These are phyloP conservation scores for Ustilago loliicola DNA, from an alignment of 1,284 basidiomycete genomes.

Conservation along the genomic window DNA sequence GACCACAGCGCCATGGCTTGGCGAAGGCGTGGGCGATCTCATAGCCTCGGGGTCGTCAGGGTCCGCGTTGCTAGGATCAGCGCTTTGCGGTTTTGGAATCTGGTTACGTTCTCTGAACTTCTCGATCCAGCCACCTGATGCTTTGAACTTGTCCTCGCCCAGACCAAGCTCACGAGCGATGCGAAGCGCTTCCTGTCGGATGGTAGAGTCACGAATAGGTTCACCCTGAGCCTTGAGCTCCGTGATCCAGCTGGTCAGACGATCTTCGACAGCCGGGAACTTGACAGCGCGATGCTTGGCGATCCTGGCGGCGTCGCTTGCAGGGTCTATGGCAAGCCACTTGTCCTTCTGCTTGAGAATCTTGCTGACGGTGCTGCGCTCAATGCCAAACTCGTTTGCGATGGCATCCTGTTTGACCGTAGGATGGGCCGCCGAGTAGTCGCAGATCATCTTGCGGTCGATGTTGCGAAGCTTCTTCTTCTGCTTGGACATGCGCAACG, in stretches of 20 bases:
- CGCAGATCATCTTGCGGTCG: slow-evolving; percentile 54
- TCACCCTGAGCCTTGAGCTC: slow-evolving; percentile 74
- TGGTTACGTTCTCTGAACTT: slow-evolving; percentile 87
- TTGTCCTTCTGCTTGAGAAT: slow-evolving; percentile 85
- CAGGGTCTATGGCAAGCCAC: slow-evolving; percentile 78
- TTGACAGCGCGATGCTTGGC: slow-evolving; percentile 63
- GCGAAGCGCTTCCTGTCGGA: slow-evolving; percentile 80
- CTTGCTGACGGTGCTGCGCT: slow-evolving; percentile 92
- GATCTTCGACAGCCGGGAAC: slow-evolving; percentile 81
- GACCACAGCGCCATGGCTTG: slow-evolving; percentile 1
- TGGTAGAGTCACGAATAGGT: slow-evolving; percentile 78
- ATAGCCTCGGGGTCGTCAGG: slow-evolving; percentile 4
- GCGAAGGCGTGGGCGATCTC: slow-evolving; percentile 3
- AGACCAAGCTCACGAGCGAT: slow-evolving; percentile 76
- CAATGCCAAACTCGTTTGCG: slow-evolving; percentile 78
- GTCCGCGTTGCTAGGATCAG: neutral
- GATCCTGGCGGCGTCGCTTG: slow-evolving; percentile 45
- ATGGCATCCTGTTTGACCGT: slow-evolving; percentile 50
- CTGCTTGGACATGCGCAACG: slow-evolving; percentile 47
- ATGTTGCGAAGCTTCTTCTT: slow-evolving; percentile 56
- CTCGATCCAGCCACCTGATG: slow-evolving; percentile 88
- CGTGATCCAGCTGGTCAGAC: slow-evolving; percentile 77
- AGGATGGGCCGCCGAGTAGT: slow-evolving; percentile 39
- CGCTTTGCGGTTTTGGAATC: slow-evolving; percentile 74
- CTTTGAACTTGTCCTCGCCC: slow-evolving; percentile 84